Evolutionary conservation across 306 rosid genomes (phyloP).

Genomic region (Leucaena leucocephala): DNA sequence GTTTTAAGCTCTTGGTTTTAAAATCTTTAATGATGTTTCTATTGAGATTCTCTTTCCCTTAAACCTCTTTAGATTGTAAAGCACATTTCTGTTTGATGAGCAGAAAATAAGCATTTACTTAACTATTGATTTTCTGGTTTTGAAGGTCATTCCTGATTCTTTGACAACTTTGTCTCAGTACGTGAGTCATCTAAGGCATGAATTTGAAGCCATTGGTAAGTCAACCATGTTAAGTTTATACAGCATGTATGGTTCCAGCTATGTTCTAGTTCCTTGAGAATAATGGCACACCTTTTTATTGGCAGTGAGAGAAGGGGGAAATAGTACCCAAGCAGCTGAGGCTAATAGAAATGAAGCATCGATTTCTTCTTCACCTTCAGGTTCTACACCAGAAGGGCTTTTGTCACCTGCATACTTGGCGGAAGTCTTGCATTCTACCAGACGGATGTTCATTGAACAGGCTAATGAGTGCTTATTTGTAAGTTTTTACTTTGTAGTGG

Average conservation of each 20-base stretch:
- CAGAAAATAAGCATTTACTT: conserved; percentile 17
- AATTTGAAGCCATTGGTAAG: conserved; percentile 80
- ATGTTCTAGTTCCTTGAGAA: conserved; percentile 33
- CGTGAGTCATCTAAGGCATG: conserved; percentile 62
- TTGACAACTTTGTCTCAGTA: conserved; percentile 85
- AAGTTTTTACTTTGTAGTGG: conserved; percentile 33
- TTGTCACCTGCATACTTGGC: conserved; percentile 89
- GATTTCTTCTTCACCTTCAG: conserved; percentile 44
- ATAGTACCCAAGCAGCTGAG: conserved; percentile 49
- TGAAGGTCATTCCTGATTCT: conserved; percentile 93
- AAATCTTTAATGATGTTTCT: conserved; percentile 31
- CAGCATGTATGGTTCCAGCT: conserved; percentile 23
- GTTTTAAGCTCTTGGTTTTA: conserved; percentile 46
- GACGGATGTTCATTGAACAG: conserved; percentile 67
- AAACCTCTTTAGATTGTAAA: not conserved
- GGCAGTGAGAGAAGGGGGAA: conserved; percentile 71
- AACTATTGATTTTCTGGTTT: conserved; percentile 39
- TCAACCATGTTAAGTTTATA: conserved; percentile 31
- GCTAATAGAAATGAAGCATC: conserved; percentile 51
- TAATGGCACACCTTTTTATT: conserved; percentile 40
- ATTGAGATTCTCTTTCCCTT: conserved; percentile 18
- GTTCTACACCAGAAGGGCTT: conserved; percentile 54
- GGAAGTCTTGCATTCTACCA: conserved; percentile 78
- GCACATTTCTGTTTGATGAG: not conserved
- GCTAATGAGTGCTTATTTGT: conserved; percentile 79